Percentiles rank a stretch among this genome's conserved stretches.
Evolutionary conservation across 495 filamentous ascomycete genomes (phyloP).

Genomic region (Penicillium parvum): DNA sequence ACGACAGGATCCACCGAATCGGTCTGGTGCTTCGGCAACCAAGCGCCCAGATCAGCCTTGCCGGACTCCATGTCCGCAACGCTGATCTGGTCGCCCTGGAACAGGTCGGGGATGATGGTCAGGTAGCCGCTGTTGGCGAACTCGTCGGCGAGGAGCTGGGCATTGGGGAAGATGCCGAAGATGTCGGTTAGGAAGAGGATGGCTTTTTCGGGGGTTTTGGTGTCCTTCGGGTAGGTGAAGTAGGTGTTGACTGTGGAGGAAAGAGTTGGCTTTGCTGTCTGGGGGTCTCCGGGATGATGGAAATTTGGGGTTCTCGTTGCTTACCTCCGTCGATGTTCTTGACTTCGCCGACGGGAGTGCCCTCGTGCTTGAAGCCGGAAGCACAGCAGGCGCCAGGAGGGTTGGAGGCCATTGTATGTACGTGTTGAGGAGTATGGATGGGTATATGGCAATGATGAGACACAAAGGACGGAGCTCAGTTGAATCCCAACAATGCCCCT

Average conservation of each 20-base stretch:
- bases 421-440: background rate
- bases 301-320: constrained; percentile 21
- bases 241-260: constrained; percentile 35
- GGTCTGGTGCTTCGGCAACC: constrained; percentile 56
- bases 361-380: constrained; percentile 50
- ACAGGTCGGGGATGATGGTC: constrained; percentile 70
- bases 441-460: background rate
- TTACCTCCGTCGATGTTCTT: constrained; percentile 40
- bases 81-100: constrained; percentile 63
- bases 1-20: constrained; percentile 62
- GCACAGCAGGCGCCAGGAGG: constrained; percentile 54
- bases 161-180: constrained; percentile 70
- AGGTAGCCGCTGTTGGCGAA: constrained; percentile 79
- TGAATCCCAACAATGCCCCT: constrained; percentile 1
- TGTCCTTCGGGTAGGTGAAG: constrained; percentile 37
- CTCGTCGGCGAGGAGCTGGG: constrained; percentile 78
- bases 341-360: constrained; percentile 36
- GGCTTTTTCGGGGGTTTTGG: constrained; percentile 39
- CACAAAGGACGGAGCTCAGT: background rate
- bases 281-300: constrained; percentile 41
- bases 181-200: constrained; percentile 57
- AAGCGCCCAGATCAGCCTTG: constrained; percentile 56
- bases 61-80: constrained; percentile 50
- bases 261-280: background rate
- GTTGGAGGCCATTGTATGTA: constrained; percentile 52